A percentile compares a stretch with the other conserved stretches of the same genome.
Conservation (phyloP, 192 early-diverging fungal genomes). For the Rhizoclosmatium globosum region DNA sequence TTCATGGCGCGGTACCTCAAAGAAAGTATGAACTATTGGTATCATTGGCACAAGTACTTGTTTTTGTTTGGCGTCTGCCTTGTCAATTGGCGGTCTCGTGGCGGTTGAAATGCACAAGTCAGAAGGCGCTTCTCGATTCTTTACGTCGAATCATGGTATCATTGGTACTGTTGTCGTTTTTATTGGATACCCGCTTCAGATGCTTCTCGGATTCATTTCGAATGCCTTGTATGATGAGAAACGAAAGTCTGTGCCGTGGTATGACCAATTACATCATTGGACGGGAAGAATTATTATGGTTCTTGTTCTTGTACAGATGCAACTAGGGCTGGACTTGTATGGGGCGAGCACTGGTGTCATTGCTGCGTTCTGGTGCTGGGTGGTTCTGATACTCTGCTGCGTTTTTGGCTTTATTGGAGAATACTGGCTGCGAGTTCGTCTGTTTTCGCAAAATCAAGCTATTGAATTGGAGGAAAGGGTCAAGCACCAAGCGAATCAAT, state of each 20-base stretch:
- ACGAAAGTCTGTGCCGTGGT: constrained; percentile 43
- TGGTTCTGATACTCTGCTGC: background rate
- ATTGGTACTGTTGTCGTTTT: constrained; percentile 23
- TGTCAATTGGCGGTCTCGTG: constrained; percentile 15
- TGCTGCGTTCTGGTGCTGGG: constrained; percentile 19
- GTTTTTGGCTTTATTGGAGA: constrained; percentile 10
- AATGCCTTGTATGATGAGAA: constrained; percentile 38
- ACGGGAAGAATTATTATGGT: background rate
- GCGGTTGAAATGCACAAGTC: background rate
- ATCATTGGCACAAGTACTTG: constrained; percentile 41
- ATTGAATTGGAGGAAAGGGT: background rate
- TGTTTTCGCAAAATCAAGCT: no score
- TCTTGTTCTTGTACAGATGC: constrained; percentile 5
- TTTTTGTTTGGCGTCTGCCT: constrained; percentile 32
- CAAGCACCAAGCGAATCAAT: background rate
- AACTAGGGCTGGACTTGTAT: constrained; percentile 6
- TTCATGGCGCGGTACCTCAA: constrained; percentile 55
- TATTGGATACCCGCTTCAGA: constrained; percentile 30
- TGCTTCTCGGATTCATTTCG: constrained; percentile 43
- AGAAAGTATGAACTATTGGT: constrained; percentile 47
- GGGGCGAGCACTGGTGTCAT: background rate
- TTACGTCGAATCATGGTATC: constrained; percentile 11
- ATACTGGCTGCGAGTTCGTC: background rate
- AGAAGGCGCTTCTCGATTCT: constrained; percentile 6
- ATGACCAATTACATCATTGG: constrained; percentile 47